Conservation (phyloP, 441 rosid species). For the Manihot esculenta region DNA sequence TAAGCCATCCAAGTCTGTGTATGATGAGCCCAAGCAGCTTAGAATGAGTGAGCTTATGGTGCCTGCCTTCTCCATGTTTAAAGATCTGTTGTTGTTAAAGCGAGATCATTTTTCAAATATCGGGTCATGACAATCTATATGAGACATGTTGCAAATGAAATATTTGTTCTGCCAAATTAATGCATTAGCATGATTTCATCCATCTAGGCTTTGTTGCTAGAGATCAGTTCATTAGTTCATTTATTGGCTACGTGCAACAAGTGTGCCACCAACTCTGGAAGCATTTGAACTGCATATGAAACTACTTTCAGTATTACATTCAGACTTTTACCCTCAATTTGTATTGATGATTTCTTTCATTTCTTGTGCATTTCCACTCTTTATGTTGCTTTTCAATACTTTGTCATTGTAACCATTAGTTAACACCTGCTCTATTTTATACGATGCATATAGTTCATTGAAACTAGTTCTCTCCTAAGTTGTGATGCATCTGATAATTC, state of each 20-base stretch:
- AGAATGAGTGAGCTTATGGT: not conserved
- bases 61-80: not conserved
- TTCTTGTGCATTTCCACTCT: not conserved
- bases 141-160: not conserved
- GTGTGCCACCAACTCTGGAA: not conserved
- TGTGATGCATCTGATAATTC: constrained; percentile 17
- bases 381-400: constrained; percentile 7
- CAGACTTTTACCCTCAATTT: not conserved
- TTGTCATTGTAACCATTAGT: not conserved
- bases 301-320: not conserved
- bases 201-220: not conserved
- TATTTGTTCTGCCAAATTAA: not conserved
- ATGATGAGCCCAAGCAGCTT: not conserved
- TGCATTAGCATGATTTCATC: not conserved
- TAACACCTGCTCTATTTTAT: too few species aligned
- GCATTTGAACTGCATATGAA: not conserved
- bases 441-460: not conserved
- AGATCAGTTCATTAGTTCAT: not conserved
- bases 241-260: not conserved
- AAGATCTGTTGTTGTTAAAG: not conserved
- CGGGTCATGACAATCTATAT: not conserved
- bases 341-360: not conserved
- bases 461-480: not conserved
- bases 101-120: not conserved
- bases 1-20: not conserved